Base-by-base conservation (phyloP, 352 stramenopile species). In the Bremia lactucae region DNA sequence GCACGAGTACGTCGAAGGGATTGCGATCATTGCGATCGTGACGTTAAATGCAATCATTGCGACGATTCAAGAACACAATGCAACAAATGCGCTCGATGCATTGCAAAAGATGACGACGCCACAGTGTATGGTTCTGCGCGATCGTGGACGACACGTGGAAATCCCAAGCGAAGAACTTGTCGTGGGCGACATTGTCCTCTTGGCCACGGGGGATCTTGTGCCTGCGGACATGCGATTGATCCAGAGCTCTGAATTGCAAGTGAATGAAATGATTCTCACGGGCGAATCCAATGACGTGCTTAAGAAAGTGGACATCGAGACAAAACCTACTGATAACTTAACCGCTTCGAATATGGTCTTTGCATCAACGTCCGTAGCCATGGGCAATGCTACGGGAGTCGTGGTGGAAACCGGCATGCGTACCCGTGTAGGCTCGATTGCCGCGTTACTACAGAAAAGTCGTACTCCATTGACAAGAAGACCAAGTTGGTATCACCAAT, bases 231-330 rank as follows among this genome's bases (percentile, higher is more conserved):
- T 93, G 15, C 59, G 88, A n/a, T 69, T 97, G 4, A 62, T 93
- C 7, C 68, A 80, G 40, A 94, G 85, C 49, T 72, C 77, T 0
- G 62, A 84, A 40, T 73, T 87, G 24, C 80, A 88, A 48, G 72
- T 97, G 4, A 95, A 98, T 57, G 89, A 98, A 70, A 95, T 88
- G 50, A 95, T 84, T 46, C 67, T 98, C 4, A 97, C 93, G 5
- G 93, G 93, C 31, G 93, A 98, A 54, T 85, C 87, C 2, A 59
- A 87, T 29, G 87, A 83, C 37, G 72, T 86, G 35, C 43, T 79
- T 7, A 86, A 88, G 61, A 75, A 77, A 33, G 72, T 62, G 23
- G 66, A 86, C 44, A 61, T 59, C 0, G 52, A 69, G 21, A 59
- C 60, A 49, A 59, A 49, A 13, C 62, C 62, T 37, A 67, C 46